Base-by-base conservation (phyloP, 2,329 filamentous ascomycete genomes). In the Cladorrhinum sp. region DNA sequence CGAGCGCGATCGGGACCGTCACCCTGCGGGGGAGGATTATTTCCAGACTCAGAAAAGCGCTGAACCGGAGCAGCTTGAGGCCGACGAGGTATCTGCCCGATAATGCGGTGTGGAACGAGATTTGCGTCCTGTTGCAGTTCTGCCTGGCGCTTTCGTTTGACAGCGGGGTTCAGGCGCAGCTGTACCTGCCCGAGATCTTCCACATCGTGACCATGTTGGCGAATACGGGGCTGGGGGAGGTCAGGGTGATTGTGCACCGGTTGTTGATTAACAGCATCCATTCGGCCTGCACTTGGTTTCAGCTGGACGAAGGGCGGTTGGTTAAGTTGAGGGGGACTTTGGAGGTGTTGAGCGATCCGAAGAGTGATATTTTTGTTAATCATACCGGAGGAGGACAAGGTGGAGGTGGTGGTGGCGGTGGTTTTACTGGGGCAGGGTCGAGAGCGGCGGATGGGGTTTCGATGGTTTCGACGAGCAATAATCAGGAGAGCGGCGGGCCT, bases 171-270 rank as follows among this genome's bases (percentile, higher is more conserved):
- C 87, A 90, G 71, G 82, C 86, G 3, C 86, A 89, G 71, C 77
- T 89, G 50, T 90, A 85, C 66, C 74, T 90, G 5, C 86, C 87
- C 0, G 87, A 90, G 69, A 79, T 90, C 51, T 89, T 89, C 70
- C 87, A 90, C 72, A 79, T 89, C 54, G 85, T 89, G 61, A 89
- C 87, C 0, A 88, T 90, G 85, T 77, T 89, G 24, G 84, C 85
- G 36, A 89, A 89, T 66, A 88, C 84, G 1, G 87, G 87, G 6
- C 73, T 80, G 10, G 73, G 79, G 9, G 82, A 85, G 10, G 77
- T 87, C 6, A 80, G 86, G 53, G 72, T 81, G 7, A 75, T 84
- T 20, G 85, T 89, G 2, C 86, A 89, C 69, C 80, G 83, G 57
- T 74, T 90, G 10, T 75, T 90, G 23, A 80, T 88, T 57, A 90